Conservation (phyloP, 169 alveolate genomes). For the Plasmodium vivax region DNA sequence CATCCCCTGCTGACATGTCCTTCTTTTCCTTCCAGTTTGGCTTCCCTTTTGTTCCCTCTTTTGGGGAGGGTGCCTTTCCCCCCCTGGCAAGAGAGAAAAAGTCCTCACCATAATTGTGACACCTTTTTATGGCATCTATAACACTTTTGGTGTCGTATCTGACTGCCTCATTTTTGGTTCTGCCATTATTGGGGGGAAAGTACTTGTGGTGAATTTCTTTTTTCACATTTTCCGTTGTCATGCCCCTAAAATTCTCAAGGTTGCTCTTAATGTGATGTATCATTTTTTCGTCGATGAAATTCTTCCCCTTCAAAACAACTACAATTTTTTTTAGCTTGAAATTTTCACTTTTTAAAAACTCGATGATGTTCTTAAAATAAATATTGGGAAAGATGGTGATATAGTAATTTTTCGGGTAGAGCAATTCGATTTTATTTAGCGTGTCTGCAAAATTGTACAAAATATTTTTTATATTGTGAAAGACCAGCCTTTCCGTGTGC, state of each 20-base stretch:
- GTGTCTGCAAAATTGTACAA: constrained; percentile 76
- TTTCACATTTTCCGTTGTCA: constrained; percentile 42
- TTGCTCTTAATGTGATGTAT: constrained; percentile 20
- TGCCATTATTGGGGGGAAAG: neutral
- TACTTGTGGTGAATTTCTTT: neutral
- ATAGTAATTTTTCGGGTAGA: constrained; percentile 63
- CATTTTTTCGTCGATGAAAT: constrained; percentile 48
- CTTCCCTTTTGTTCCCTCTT: neutral
- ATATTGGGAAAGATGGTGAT: constrained; percentile 76
- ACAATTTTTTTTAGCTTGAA: constrained; percentile 73
- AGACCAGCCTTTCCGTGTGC: constrained; percentile 79
- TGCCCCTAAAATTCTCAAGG: constrained; percentile 42
- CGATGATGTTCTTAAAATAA: constrained; percentile 73
- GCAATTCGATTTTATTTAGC: constrained; percentile 73
- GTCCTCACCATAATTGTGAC: constrained; percentile 8
- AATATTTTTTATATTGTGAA: constrained; percentile 76
- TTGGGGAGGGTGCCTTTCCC: neutral
- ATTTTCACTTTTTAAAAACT: constrained; percentile 76
- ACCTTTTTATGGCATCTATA: constrained; percentile 58
- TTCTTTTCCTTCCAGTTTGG: neutral
- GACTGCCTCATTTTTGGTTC: neutral
- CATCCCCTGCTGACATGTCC: neutral
- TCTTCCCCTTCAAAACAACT: constrained; percentile 53
- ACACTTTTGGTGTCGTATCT: constrained; percentile 3
- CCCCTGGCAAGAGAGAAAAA: neutral